A percentile compares a stretch with the other conserved stretches of the same genome.
Conservation (phyloP, 768 basidiomycete species). For the Rhodotorula taiwanensis region DNA sequence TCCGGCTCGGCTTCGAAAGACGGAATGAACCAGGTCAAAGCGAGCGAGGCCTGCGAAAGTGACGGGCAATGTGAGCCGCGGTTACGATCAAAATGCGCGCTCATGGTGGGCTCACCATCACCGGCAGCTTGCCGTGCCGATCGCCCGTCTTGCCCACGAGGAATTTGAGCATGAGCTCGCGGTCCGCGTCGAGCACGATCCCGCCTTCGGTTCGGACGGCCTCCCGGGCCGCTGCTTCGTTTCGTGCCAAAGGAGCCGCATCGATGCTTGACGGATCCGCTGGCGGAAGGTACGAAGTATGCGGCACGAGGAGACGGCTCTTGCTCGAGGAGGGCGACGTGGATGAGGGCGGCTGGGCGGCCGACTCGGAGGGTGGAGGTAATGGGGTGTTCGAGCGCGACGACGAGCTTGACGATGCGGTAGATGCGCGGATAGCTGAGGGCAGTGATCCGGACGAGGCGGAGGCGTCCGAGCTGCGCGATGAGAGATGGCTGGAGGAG, state of each 20-base stretch:
- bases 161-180: neutral
- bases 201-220: conserved; percentile 8
- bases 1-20: conserved; percentile 4
- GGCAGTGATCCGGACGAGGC: conserved; percentile 9
- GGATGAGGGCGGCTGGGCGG: too few species aligned
- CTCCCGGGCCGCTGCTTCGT: neutral
- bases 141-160: neutral
- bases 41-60: conserved; percentile 21
- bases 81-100: too few species aligned
- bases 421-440: neutral
- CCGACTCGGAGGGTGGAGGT: neutral
- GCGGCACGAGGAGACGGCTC: conserved; percentile 5
- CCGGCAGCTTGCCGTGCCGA: neutral
- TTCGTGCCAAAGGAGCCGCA: neutral
- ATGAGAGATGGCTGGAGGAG: neutral
- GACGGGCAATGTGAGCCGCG: neutral
- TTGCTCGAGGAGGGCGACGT: too few species aligned
- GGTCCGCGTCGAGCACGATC: conserved; percentile 19
- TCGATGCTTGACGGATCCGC: neutral
- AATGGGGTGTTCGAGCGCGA: neutral
- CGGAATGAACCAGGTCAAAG: conserved; percentile 30
- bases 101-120: neutral
- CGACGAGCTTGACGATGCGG: neutral
- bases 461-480: neutral
- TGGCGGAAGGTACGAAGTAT: conserved; percentile 2